Percentiles rank a stretch among this genome's conserved stretches.
Evolutionary conservation across 257 asterid species (phyloP).

Genomic region (Paulownia fortunei): DNA sequence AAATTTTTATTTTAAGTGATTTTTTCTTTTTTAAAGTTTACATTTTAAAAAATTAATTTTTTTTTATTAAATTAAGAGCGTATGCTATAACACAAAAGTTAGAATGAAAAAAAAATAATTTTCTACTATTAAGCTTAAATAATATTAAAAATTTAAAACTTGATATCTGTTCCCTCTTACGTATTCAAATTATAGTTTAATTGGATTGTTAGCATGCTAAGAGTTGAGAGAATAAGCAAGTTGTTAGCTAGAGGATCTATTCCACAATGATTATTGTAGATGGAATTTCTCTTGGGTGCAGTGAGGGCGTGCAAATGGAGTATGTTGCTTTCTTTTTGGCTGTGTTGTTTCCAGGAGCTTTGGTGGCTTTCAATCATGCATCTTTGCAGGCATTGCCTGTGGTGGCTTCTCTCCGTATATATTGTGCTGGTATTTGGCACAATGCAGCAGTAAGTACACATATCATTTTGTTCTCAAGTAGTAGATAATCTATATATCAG

Average conservation of each 20-base stretch:
- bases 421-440: slow-evolving; percentile 98
- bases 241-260: slow-evolving; percentile 16
- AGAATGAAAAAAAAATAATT: too few relatives aligned
- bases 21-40: too few relatives aligned
- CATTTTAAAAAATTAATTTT: too few relatives aligned
- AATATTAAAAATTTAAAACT: too few relatives aligned
- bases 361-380: slow-evolving; percentile 83
- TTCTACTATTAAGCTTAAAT: too few relatives aligned
- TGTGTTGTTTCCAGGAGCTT: slow-evolving; percentile 85
- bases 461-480: slow-evolving; percentile 10
- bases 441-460: slow-evolving; percentile 72
- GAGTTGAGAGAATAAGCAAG: slow-evolving; percentile 1
- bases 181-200: too few relatives aligned
- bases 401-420: slow-evolving; percentile 76
- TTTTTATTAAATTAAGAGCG: too few relatives aligned
- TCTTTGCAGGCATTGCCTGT: slow-evolving; percentile 61
- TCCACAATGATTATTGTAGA: slow-evolving; percentile 45
- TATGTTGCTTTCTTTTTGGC: slow-evolving; percentile 85
- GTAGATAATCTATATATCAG: not conserved
- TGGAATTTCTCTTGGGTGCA: slow-evolving; percentile 55
- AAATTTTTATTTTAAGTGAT: too few relatives aligned
- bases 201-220: not conserved
- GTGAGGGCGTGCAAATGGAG: slow-evolving; percentile 88
- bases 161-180: too few relatives aligned
- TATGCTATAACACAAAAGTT: too few relatives aligned